phyloP scores from a whole-genome alignment of 192 early-diverging fungal genomes.

The Funneliformis mosseae region DNA sequence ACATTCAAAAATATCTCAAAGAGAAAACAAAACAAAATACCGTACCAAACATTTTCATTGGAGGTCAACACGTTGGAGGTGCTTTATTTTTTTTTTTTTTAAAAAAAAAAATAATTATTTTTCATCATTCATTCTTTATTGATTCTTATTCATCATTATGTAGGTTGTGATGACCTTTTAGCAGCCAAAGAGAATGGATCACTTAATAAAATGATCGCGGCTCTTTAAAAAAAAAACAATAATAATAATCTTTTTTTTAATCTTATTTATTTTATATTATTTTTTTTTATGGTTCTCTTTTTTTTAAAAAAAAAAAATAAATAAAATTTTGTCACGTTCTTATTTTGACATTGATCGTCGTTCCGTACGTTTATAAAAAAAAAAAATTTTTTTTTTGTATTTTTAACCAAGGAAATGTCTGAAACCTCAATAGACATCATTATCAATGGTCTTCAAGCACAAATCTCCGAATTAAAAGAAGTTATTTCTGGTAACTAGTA shows the following conservation, averaged over 20 bases:
- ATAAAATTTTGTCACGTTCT: too few relatives aligned
- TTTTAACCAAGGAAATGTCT: background rate
- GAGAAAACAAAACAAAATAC: background rate
- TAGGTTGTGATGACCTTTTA: background rate
- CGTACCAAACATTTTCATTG: constrained; percentile 25
- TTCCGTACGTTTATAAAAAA: too few relatives aligned
- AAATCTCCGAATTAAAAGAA: constrained; percentile 9
- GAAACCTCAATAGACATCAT: background rate
- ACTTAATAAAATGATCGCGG: background rate
- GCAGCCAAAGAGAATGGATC: background rate
- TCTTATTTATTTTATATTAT: too few relatives aligned
- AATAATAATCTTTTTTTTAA: too few relatives aligned
- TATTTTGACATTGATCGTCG: too few relatives aligned
- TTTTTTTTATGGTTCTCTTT: too few relatives aligned
- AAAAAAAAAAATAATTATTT: background rate
- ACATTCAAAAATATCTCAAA: constrained; percentile 3
- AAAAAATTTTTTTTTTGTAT: too few relatives aligned
- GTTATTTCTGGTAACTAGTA: constrained; percentile 12
- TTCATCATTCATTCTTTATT: too few relatives aligned
- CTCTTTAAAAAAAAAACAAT: background rate
- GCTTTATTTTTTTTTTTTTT: background rate
- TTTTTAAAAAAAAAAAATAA: too few relatives aligned
- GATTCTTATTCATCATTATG: background rate
- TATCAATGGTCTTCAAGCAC: constrained; percentile 3
- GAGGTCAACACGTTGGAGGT: constrained; percentile 8